Evolutionary conservation across 2,329 filamentous ascomycete species (phyloP), one percentile per base, ranked within the genome.

Genomic region (Alternaria angustiovoidea): DNA sequence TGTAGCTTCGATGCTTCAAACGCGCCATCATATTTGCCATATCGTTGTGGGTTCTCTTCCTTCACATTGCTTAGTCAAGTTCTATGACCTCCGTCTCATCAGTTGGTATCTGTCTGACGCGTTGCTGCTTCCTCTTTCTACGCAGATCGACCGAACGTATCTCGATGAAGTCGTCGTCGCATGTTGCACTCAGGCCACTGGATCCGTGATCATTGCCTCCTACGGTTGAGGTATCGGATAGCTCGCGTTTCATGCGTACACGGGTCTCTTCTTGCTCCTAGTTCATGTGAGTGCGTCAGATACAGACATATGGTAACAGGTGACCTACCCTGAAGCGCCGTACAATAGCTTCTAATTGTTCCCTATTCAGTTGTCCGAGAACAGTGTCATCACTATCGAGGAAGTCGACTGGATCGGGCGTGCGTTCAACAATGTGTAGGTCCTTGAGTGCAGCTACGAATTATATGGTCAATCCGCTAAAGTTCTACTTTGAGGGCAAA

Each of bases 371-470:
- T 16, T 60, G 56, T 0, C 47, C 52, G 20, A 66, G 22, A 5
- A 52, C 32, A 4, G 41, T 48, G 5, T 61, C 56, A 18, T 62
- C 51, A 42, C 49, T 36, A 7, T 57, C 43, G 7, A 54, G 24
- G 9, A 64, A 26, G 8, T 62, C 56, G 30, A 57, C 20, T 3
- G 71, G 74, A 3, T 61, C 66, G 1, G 69, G 73, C 1, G 65
- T 65, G 14, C 67, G 61, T 2, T 59, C 61, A 7, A 78, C 64
- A n/a, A 79, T 64, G 42, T 66, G 48, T 7, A 78, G 65, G n/a
- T 65, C 63, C 63, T 78, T 71, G 5, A 79, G 64, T 0, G 61
- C 61, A 3, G 38, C 64, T 65, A 38, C 18, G 4, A 22, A 3
- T 7, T 16, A 32, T 2, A 22, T 7, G 16, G 2, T 54, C 5